These are phyloP conservation scores for Dittrichia graveolens DNA, from an alignment of 129 eudicot species.

Conservation along the genomic window DNA sequence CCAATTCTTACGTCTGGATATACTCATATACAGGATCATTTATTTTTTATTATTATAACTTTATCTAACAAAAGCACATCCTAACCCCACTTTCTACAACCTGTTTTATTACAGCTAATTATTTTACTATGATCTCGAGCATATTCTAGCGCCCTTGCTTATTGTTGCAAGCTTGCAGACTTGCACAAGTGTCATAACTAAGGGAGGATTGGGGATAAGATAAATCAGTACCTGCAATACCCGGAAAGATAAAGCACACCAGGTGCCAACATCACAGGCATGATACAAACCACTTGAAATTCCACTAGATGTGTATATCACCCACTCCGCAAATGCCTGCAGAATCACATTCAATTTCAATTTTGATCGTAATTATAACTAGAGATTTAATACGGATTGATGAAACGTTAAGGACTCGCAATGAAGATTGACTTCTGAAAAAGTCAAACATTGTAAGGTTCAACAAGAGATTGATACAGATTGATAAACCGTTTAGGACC, in stretches of 20 bases:
- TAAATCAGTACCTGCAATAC: conserved; percentile 69
- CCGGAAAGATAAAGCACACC: conserved; percentile 79
- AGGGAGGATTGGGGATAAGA: neutral
- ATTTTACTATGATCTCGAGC: too few species aligned
- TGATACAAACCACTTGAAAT: conserved; percentile 91
- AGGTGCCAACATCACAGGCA: conserved; percentile 97
- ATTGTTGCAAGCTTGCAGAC: too few species aligned
- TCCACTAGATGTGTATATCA: conserved; percentile 83
- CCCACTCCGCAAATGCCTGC: conserved; percentile 98
- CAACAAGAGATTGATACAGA: neutral
- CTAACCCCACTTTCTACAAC: too few species aligned
- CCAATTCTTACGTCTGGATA: too few species aligned
- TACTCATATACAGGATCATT: too few species aligned
- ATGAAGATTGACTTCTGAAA: too few species aligned
- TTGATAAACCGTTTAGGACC: neutral
- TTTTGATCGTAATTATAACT: neutral
- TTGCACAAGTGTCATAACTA: too few species aligned
- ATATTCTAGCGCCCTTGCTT: too few species aligned
- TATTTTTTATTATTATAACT: too few species aligned
- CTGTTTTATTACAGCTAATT: too few species aligned
- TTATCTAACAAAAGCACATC: too few species aligned
- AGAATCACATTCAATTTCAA: neutral
- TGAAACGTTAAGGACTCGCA: neutral
- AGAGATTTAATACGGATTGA: neutral
- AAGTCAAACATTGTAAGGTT: neutral